Percentiles rank a stretch among this genome's conserved stretches.
phyloP scores from a whole-genome alignment of 306 rosid genomes.

The Prunus davidiana region DNA sequence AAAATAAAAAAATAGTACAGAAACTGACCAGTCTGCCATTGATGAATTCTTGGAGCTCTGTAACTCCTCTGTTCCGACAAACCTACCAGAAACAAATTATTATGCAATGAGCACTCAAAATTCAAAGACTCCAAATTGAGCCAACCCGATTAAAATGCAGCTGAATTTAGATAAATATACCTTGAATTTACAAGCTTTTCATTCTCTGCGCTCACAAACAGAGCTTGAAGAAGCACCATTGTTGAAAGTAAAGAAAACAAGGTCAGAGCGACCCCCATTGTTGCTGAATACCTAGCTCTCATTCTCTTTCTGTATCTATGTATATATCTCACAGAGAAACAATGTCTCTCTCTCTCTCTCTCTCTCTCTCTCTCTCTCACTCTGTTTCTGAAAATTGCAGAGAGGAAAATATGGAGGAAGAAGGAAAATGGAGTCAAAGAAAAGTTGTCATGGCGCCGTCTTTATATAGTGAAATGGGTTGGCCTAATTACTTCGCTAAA shows the following conservation, averaged over 20 bases:
- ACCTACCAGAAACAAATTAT: slow-evolving; percentile 26
- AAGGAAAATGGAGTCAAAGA: slow-evolving; percentile 36
- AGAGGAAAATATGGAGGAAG: slow-evolving; percentile 6
- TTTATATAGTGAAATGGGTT: slow-evolving; percentile 39
- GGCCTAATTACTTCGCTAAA: neutral
- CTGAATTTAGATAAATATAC: slow-evolving; percentile 15
- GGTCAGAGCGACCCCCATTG: slow-evolving; percentile 51
- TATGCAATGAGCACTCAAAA: neutral
- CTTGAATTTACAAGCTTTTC: slow-evolving; percentile 39
- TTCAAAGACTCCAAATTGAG: neutral
- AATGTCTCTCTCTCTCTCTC: neutral
- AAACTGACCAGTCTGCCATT: slow-evolving; percentile 69
- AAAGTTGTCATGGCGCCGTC: slow-evolving; percentile 24
- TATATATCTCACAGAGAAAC: neutral
- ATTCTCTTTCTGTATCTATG: neutral
- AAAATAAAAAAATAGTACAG: neutral
- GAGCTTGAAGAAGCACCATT: slow-evolving; percentile 24
- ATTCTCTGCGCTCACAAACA: slow-evolving; percentile 25
- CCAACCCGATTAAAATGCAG: neutral
- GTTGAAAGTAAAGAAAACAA: slow-evolving; percentile 21
- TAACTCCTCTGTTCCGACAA: slow-evolving; percentile 35
- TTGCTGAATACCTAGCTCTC: neutral
- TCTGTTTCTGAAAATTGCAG: slow-evolving; percentile 14
- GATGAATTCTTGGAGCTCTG: slow-evolving; percentile 57
- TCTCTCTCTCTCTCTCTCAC: neutral